A percentile compares a stretch with the other conserved stretches of the same genome.
Conservation (phyloP, 116 monocot genomes). For the Papilionanthe hybrid region DNA sequence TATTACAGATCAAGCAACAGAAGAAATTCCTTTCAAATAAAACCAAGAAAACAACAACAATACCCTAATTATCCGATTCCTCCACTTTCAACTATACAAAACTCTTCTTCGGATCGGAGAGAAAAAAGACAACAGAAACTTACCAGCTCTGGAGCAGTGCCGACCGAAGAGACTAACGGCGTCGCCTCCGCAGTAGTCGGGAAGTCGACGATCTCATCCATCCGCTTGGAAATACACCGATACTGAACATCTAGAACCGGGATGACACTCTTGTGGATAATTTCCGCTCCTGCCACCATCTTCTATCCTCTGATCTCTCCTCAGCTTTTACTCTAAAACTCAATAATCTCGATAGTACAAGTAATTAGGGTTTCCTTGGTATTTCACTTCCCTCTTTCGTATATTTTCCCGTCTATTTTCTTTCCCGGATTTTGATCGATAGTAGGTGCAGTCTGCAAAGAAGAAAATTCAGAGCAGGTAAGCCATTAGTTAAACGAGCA, state of each 20-base stretch:
- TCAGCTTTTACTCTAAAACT: background rate
- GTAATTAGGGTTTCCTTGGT: background rate
- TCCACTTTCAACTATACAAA: background rate
- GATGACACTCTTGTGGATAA: constrained; percentile 8
- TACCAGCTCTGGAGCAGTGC: constrained; percentile 20
- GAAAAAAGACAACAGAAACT: constrained; percentile 4
- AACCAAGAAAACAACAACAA: background rate
- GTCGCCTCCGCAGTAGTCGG: background rate
- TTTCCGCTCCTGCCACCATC: constrained; percentile 8
- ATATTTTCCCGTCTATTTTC: background rate
- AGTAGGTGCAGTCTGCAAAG: background rate
- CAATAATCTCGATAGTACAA: background rate
- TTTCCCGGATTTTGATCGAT: background rate
- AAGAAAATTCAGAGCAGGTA: background rate
- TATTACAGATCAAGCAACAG: background rate
- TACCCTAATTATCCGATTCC: background rate
- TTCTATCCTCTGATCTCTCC: background rate
- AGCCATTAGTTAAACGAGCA: background rate
- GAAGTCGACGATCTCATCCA: background rate
- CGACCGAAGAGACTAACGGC: constrained; percentile 9
- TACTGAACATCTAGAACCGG: constrained; percentile 25
- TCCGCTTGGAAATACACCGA: constrained; percentile 2
- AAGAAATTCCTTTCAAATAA: background rate
- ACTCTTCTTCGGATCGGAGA: background rate
- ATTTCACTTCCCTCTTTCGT: background rate